Evolutionary conservation across 1,284 basidiomycete genomes (phyloP).

Genomic region (Microbotryomycetes sp.): DNA sequence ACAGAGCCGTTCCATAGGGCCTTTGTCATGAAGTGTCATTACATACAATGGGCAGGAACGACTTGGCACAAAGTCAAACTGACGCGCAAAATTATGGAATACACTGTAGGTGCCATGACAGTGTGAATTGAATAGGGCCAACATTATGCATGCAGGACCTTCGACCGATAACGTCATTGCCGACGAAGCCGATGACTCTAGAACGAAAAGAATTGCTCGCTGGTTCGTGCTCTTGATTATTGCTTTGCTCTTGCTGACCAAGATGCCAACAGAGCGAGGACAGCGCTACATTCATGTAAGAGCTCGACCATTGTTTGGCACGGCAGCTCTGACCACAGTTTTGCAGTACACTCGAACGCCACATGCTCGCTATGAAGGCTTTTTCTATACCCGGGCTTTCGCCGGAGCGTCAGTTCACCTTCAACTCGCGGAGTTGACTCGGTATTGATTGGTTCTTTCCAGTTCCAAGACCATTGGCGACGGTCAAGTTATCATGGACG

Average conservation of each 20-base stretch:
- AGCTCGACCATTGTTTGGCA: neutral
- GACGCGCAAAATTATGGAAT: slow-evolving; percentile 26
- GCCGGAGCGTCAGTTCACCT: slow-evolving; percentile 13
- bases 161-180: neutral
- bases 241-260: no score
- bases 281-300: neutral
- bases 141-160: slow-evolving; percentile 4
- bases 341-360: slow-evolving; percentile 3
- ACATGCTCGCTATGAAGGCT: slow-evolving; percentile 18
- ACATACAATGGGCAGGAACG: slow-evolving; percentile 10
- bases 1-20: neutral
- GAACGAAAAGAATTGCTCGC: neutral
- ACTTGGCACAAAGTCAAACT: slow-evolving; percentile 2
- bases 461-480: slow-evolving; percentile 13
- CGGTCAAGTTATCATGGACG: slow-evolving; percentile 23
- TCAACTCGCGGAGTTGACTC: neutral
- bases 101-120: neutral
- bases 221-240: no score
- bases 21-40: slow-evolving; percentile 5
- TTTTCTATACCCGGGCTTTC: slow-evolving; percentile 23
- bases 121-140: neutral
- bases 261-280: slow-evolving; percentile 4
- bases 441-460: neutral
- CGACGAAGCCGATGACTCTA: neutral
- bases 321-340: neutral